phyloP scores from a whole-genome alignment of 768 basidiomycete genomes.

The Cystofilobasidium bisporidii region DNA sequence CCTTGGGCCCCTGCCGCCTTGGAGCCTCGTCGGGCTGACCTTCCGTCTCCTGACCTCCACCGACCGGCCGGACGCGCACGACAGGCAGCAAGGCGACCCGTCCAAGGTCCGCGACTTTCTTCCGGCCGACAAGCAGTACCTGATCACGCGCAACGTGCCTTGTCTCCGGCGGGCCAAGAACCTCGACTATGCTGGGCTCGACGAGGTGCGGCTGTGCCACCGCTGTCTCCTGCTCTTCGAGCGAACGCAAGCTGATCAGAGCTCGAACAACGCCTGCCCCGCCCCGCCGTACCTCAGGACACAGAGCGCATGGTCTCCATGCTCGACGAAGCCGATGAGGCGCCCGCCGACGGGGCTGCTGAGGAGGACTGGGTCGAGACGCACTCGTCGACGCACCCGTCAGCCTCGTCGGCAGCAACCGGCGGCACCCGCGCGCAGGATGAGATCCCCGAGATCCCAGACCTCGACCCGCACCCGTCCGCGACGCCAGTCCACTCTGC shows the following conservation, averaged over 20 bases:
- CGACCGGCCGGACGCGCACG: background rate
- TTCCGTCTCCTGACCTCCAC: background rate
- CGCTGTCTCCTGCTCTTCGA: background rate
- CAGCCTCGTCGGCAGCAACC: background rate
- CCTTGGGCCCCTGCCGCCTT: too few relatives aligned
- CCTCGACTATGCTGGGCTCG: slow-evolving; percentile 85
- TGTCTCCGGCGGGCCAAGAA: slow-evolving; percentile 88
- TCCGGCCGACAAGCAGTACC: slow-evolving; percentile 92
- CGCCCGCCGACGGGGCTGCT: slow-evolving; percentile 45
- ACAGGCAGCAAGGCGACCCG: slow-evolving; percentile 85
- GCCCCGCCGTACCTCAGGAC: slow-evolving; percentile 43
- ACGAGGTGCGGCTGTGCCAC: slow-evolving; percentile 46
- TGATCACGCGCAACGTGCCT: slow-evolving; percentile 90
- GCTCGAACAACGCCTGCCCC: too few relatives aligned
- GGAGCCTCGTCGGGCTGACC: background rate
- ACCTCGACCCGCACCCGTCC: slow-evolving; percentile 48
- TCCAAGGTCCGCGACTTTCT: slow-evolving; percentile 81
- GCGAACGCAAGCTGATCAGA: too few relatives aligned
- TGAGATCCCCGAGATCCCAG: slow-evolving; percentile 58
- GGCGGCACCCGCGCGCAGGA: background rate
- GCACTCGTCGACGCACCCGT: slow-evolving; percentile 48
- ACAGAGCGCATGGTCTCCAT: slow-evolving; percentile 84
- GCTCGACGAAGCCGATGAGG: slow-evolving; percentile 44
- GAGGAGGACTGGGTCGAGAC: slow-evolving; percentile 97
- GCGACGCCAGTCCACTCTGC: slow-evolving; percentile 22